Base-by-base conservation (phyloP, 2,329 filamentous ascomycete genomes). In the Cytospora piceae region DNA sequence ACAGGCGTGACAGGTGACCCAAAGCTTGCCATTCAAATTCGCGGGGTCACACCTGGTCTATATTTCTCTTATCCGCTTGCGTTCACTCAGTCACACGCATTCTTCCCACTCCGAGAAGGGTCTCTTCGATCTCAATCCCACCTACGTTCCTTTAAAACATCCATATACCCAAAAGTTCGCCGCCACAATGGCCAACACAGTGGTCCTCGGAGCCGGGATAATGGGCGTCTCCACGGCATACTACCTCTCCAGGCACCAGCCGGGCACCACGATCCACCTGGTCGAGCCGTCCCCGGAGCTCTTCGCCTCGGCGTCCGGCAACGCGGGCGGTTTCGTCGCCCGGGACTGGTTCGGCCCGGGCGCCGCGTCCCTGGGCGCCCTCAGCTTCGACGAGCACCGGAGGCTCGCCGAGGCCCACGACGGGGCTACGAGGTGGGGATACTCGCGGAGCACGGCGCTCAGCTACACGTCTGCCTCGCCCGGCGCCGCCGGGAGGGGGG, bases 301-400 rank as follows among this genome's bases (percentile, higher is more conserved):
- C 37, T 92, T 94, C 75, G 83, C 86, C 14, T 91, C 88, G 34
- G 90, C 91, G 0, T 93, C 90, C 2, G 90, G 91, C 1, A 88
- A 85, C 69, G 90, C 90, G 0, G 92, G 84, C 22, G 91, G 91
- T 0, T 94, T 94, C 72, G 73, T 94, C 11, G 90, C 90, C 0
- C 82, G 81, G 39, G 89, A 94, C 74, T 94, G 90, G 90, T 92
- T 91, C 71, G 80, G 81, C 0, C 79, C 85, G 0, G 79, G 82
- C 1, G 78, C 86, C 7, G 80, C 85, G 0, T 78, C 82, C 0
- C 80, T 94, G 0, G 91, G 87, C 9, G 82, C 81, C 0, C 80
- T 94, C 15, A 91, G 88, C 51, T 94, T 91, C 72, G 82, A 83
- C 5, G 82, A 93, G 61, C 91, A 94, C 75, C 80, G 81, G 68